A percentile compares a stretch with the other conserved stretches of the same genome.
Conservation (phyloP, 2,329 filamentous ascomycete genomes). For the Phoma herbarum region DNA sequence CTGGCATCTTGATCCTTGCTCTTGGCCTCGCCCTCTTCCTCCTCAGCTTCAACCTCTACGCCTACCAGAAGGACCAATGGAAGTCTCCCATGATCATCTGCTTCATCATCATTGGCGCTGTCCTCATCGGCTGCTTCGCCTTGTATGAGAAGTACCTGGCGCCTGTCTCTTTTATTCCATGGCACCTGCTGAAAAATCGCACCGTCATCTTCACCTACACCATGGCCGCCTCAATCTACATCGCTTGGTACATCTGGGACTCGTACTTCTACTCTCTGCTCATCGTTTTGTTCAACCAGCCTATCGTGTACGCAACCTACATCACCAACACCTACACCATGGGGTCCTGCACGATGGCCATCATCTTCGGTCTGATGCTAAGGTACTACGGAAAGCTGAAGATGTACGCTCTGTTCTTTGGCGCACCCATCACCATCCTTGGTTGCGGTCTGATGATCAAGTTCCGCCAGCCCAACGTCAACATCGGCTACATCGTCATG, state of each 20-base stretch:
- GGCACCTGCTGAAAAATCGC: conserved; percentile 58
- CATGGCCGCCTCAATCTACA: conserved; percentile 53
- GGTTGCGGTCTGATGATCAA: conserved; percentile 51
- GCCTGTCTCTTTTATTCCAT: conserved; percentile 55
- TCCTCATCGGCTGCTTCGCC: conserved; percentile 50
- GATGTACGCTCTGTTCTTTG: conserved; percentile 40
- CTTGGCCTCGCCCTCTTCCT: conserved; percentile 71
- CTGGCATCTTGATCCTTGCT: conserved; percentile 69
- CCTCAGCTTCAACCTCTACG: conserved; percentile 70
- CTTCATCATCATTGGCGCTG: conserved; percentile 52
- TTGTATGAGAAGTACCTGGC: conserved; percentile 55
- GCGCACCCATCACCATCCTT: conserved; percentile 45
- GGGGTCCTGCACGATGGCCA: conserved; percentile 43
- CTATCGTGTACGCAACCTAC: conserved; percentile 48
- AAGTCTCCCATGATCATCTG: conserved; percentile 52
- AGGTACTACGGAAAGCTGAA: conserved; percentile 44
- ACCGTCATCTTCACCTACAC: conserved; percentile 64
- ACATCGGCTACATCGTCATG: conserved; percentile 48
- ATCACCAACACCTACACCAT: conserved; percentile 54
- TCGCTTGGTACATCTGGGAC: conserved; percentile 52
- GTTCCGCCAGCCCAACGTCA: conserved; percentile 48
- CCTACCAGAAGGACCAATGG: conserved; percentile 46
- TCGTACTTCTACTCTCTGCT: conserved; percentile 55
- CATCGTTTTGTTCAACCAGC: conserved; percentile 51
- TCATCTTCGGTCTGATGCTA: conserved; percentile 42